Evolutionary conservation across 2,329 filamentous ascomycete species (phyloP), one percentile per base, ranked within the genome.

Genomic region (Colletotrichum gigasporum): DNA sequence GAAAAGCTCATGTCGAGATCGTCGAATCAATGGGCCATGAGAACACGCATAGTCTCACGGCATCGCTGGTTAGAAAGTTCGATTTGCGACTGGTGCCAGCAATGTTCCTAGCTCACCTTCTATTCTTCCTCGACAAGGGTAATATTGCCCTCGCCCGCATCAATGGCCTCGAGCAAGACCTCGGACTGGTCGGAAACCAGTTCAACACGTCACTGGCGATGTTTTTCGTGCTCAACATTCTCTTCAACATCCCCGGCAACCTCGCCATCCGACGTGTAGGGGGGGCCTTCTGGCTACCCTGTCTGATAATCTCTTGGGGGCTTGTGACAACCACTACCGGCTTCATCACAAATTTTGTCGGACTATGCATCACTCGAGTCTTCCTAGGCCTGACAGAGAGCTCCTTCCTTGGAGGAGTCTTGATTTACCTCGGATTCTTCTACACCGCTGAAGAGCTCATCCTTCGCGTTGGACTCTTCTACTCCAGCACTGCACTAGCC

Each of bases 341-440:
- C 28, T 71, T 72, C 44, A 56, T 69, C 52, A 69, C 60, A 8
- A 66, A 64, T 10, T 71, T 70, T 34, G 47, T 41, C 16, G 66
- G 69, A 6, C 58, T 72, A 11, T 69, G 67, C 24, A 34, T 67
- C n/a, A 67, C 65, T 12, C 68, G 70, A 1, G 41, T 68, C 2
- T 63, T 72, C 2, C 65, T 72, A 30, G 71, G 71, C 7, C 39
- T 71, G 14, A 57, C 67, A 0, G 70, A 72, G 52, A 68, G 69
- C 37, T 68, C 67, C 11, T 71, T 72, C 32, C 62, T 72, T 1
- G 69, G 70, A 1, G 66, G 70, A 4, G 70, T 69, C 2, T 53
- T 72, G 32, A 53, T 72, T 3, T 71, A 71, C 28, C 66, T 72
- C n/a, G 69, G 64, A 12, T 71, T 72, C 48, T 72, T 72, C 48